A percentile compares a stretch with the other conserved stretches of the same genome.
Evolutionary conservation across 371 early-diverging fungal genomes (phyloP).

Genomic region (Coemansia sp.): DNA sequence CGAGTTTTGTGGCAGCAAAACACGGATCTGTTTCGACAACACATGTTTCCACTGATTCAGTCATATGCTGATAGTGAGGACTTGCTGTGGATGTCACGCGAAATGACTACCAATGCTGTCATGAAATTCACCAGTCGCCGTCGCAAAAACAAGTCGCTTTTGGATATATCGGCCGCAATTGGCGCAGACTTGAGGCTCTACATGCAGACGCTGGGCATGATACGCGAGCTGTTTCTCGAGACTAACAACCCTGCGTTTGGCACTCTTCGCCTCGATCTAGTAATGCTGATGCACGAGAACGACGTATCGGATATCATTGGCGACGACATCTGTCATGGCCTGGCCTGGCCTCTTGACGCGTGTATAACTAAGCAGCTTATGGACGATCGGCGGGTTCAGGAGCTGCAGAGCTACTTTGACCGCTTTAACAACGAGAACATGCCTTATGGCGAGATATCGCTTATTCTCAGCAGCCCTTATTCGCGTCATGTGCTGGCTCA

Average conservation of each 20-base stretch:
- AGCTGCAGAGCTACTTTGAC: slow-evolving; percentile 69
- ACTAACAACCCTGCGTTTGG: slow-evolving; percentile 63
- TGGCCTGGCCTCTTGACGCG: slow-evolving; percentile 70
- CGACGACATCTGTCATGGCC: slow-evolving; percentile 60
- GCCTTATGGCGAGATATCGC: slow-evolving; percentile 62
- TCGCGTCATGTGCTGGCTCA: slow-evolving; percentile 37
- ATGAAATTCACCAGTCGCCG: slow-evolving; percentile 36
- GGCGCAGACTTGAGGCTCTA: slow-evolving; percentile 61
- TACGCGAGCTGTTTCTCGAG: slow-evolving; percentile 60
- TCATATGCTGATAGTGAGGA: slow-evolving; percentile 54
- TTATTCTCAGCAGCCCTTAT: slow-evolving; percentile 43
- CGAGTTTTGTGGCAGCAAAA: slow-evolving; percentile 55
- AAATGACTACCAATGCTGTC: slow-evolving; percentile 52
- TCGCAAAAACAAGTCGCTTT: slow-evolving; percentile 59
- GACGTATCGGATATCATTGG: slow-evolving; percentile 56
- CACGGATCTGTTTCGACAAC: slow-evolving; percentile 48
- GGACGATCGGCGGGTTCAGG: slow-evolving; percentile 65
- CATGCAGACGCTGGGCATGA: slow-evolving; percentile 59
- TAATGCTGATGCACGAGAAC: slow-evolving; percentile 68
- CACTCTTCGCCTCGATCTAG: slow-evolving; percentile 67
- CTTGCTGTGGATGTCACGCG: slow-evolving; percentile 52
- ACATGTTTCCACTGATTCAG: slow-evolving; percentile 55
- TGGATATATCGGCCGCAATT: slow-evolving; percentile 58
- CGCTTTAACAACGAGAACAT: slow-evolving; percentile 55
- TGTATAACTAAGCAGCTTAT: slow-evolving; percentile 64